These are phyloP conservation scores for Rhodamnia argentea DNA, from an alignment of 345 rosid species.

Conservation along the genomic window DNA sequence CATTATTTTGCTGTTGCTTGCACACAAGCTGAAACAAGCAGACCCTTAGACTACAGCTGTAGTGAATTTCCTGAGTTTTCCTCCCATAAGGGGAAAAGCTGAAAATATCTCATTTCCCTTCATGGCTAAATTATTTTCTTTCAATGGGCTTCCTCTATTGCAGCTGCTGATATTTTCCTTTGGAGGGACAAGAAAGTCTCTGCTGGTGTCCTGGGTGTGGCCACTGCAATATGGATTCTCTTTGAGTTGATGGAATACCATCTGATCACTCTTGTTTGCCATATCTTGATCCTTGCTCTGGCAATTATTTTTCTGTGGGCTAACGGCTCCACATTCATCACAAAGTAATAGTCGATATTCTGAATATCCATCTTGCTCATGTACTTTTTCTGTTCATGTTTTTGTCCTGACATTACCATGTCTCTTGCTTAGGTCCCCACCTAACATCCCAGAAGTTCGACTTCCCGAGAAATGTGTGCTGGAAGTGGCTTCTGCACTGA, in stretches of 20 bases:
- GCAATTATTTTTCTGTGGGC: slow-evolving; percentile 77
- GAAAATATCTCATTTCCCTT: not conserved
- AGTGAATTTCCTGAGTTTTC: not conserved
- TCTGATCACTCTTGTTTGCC: slow-evolving; percentile 59
- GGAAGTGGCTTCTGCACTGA: slow-evolving; percentile 35
- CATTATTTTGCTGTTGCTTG: not conserved
- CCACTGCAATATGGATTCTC: slow-evolving; percentile 65
- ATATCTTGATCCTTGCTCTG: slow-evolving; percentile 40
- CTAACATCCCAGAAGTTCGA: slow-evolving; percentile 38
- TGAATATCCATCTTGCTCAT: not conserved
- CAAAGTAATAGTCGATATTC: slow-evolving; percentile 20
- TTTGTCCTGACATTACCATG: not conserved
- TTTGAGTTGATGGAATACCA: slow-evolving; percentile 70
- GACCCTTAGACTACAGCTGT: not conserved
- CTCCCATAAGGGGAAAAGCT: not conserved
- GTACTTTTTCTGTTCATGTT: not conserved
- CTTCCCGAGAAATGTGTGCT: slow-evolving; percentile 40
- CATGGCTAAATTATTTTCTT: not conserved
- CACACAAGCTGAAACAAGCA: not conserved
- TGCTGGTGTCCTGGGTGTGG: slow-evolving; percentile 46
- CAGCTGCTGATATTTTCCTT: slow-evolving; percentile 87
- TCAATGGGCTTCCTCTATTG: not conserved
- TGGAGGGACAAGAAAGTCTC: slow-evolving; percentile 91
- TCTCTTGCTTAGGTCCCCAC: slow-evolving; percentile 31
- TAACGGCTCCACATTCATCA: slow-evolving; percentile 48